Base-by-base conservation (phyloP, 257 asterid genomes). In the Solanum lycopersicoides region DNA sequence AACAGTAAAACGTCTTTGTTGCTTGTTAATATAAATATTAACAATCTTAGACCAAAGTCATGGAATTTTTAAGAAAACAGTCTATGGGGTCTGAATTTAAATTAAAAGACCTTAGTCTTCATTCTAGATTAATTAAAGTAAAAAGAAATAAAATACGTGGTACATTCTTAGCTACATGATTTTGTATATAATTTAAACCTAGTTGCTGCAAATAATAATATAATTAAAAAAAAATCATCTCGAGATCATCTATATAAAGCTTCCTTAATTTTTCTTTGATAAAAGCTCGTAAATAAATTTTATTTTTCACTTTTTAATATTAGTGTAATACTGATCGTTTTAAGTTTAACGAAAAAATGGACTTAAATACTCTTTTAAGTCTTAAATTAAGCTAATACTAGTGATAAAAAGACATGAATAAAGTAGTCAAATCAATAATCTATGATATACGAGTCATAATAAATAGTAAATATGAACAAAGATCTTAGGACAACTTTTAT, bases 61-160 rank as follows among this genome's bases (percentile, higher is more conserved):
- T 92, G 93, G 98, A 92, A 93, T 92, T 94, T 12, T 90, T 87
- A 86, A 92, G 90, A 91, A 92, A 91, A 91, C 84, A 83, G 93
- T 82, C 89, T 88, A 91, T 91, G 95, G 98, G 98, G 93, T 87
- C 84, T 92, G 96, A 93, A 93, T 92, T 28, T 91, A 72, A 89
- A 87, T 83, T 86, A 90, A 92, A 88, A 76, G 87, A 87, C 84
- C 87, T 86, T 86, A 91, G 79, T 89, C 88, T 86, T 71, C 87
- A 89, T 90, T 91, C 89, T 94, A 91, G 90, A 93, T 90, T 86
- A 84, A 87, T 20, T 73, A 35, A 35, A 37, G 73, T 15, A 9
- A 6, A 16, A 15, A 44, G n/a, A 32, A 44, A 37, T 28, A 83
- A 83, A 23, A 42, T 73, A 87, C 84, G 90, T 89, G 89, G 90